Conservation (phyloP, 768 basidiomycete genomes). For the Suillus plorans region DNA sequence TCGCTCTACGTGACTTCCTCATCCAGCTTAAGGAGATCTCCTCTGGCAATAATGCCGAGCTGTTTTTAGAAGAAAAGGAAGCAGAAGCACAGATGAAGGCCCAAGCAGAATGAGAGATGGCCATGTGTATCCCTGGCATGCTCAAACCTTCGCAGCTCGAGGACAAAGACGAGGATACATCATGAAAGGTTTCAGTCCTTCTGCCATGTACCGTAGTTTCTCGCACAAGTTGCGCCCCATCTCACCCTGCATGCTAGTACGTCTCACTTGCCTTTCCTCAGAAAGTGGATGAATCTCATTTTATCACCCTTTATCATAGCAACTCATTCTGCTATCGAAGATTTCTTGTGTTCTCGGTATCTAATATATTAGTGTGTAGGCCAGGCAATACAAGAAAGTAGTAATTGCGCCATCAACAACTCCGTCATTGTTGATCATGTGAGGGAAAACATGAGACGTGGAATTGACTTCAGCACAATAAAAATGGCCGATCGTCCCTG, state of each 20-base stretch:
- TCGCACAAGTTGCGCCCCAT: conserved; percentile 21
- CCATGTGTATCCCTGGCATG: conserved; percentile 96
- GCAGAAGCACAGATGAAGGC: conserved; percentile 75
- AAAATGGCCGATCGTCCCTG: conserved; percentile 74
- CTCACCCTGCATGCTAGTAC: conserved; percentile 10
- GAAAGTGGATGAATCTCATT: conserved; percentile 27
- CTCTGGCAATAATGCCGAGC: conserved; percentile 84
- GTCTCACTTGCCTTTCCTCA: conserved; percentile 17
- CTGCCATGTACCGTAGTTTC: conserved; percentile 27
- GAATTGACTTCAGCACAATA: conserved; percentile 66
- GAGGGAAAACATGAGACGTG: conserved; percentile 72
- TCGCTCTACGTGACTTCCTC: conserved; percentile 93
- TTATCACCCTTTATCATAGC: conserved; percentile 16
- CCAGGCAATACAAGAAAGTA: conserved; percentile 24
- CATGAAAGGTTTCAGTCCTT: conserved; percentile 30
- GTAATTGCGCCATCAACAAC: conserved; percentile 59
- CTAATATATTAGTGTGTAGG: conserved; percentile 39
- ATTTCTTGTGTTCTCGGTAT: conserved; percentile 28
- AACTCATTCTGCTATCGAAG: conserved; percentile 32
- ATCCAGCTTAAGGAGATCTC: conserved; percentile 98
- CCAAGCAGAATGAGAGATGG: conserved; percentile 82
- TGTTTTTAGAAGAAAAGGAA: conserved; percentile 95
- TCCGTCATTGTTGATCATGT: conserved; percentile 78
- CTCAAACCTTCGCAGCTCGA: conserved; percentile 93
- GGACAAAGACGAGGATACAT: conserved; percentile 86